Conservation (phyloP, 495 filamentous ascomycete genomes). For the Penicillium salamii region DNA sequence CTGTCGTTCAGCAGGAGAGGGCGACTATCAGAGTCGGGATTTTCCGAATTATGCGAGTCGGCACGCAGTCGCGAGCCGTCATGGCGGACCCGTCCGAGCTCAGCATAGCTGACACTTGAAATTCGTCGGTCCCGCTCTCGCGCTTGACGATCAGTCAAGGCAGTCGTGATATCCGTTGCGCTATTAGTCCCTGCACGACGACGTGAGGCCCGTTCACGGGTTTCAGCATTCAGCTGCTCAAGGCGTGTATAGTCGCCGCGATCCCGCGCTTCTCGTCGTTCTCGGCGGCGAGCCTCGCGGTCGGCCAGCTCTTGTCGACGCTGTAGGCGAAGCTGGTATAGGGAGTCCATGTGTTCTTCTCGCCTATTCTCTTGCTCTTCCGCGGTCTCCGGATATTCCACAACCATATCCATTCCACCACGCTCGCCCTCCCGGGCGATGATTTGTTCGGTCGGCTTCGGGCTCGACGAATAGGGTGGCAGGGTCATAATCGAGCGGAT, state of each 20-base stretch:
- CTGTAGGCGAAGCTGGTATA: constrained; percentile 85
- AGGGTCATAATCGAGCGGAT: constrained; percentile 90
- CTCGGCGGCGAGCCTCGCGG: constrained; percentile 67
- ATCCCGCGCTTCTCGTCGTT: constrained; percentile 65
- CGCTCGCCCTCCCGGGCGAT: constrained; percentile 89
- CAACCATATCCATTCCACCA: constrained; percentile 84
- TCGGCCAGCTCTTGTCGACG: constrained; percentile 73
- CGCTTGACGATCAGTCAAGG: constrained; percentile 63
- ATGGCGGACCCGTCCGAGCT: constrained; percentile 80
- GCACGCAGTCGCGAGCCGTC: constrained; percentile 86
- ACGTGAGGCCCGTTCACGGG: constrained; percentile 17
- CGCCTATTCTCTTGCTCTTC: constrained; percentile 75
- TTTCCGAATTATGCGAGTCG: constrained; percentile 74
- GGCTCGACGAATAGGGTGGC: constrained; percentile 70
- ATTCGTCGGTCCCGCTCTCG: constrained; percentile 71
- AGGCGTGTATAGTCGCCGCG: constrained; percentile 64
- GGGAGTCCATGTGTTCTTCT: constrained; percentile 88
- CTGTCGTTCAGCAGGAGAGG: constrained; percentile 70
- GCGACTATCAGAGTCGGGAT: constrained; percentile 69
- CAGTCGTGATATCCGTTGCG: constrained; percentile 22
- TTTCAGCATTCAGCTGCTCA: constrained; percentile 52
- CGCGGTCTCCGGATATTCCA: constrained; percentile 74
- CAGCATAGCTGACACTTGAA: constrained; percentile 81
- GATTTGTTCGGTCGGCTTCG: constrained; percentile 75
- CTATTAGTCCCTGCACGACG: constrained; percentile 29